Evolutionary conservation across 352 stramenopile species (phyloP).

Genomic region (Globisporangium solare): DNA sequence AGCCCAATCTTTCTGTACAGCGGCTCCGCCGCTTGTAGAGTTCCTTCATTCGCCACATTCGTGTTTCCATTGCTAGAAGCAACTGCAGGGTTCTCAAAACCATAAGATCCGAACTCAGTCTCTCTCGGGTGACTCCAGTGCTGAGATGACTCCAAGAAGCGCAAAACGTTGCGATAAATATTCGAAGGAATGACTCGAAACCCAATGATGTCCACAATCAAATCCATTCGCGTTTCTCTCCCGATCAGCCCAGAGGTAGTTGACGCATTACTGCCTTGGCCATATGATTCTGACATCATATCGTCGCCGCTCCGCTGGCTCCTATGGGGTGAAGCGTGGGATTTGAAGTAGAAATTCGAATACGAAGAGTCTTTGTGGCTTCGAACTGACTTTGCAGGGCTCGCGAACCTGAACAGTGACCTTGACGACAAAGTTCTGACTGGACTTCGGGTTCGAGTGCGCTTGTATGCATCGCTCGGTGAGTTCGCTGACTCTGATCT

Average conservation of each 20-base stretch:
- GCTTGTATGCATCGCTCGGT: conserved; percentile 9
- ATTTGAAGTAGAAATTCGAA: conserved; percentile 10
- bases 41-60: not conserved
- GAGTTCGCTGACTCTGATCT: not conserved
- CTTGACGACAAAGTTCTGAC: conserved; percentile 34
- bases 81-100: not conserved
- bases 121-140: conserved; percentile 10
- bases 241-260: conserved; percentile 7
- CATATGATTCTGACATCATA: conserved; percentile 6
- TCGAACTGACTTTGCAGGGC: conserved; percentile 8
- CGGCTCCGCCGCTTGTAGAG: conserved; percentile 15
- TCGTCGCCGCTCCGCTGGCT: conserved; percentile 11
- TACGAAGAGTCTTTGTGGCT: conserved; percentile 10
- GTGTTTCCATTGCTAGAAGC: not conserved
- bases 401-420: conserved; percentile 21
- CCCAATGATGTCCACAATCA: conserved; percentile 64
- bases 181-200: conserved; percentile 82
- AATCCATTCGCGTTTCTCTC: conserved; percentile 47
- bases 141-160: conserved; percentile 52
- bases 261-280: not conserved
- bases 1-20: conserved; percentile 45
- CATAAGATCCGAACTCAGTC: not conserved
- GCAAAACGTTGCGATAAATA: conserved; percentile 73
- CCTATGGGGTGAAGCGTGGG: conserved; percentile 5
- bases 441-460: conserved; percentile 12